These are phyloP conservation scores for Globisporangium cylindrosporum DNA, from an alignment of 352 stramenopile genomes.

Conservation along the genomic window DNA sequence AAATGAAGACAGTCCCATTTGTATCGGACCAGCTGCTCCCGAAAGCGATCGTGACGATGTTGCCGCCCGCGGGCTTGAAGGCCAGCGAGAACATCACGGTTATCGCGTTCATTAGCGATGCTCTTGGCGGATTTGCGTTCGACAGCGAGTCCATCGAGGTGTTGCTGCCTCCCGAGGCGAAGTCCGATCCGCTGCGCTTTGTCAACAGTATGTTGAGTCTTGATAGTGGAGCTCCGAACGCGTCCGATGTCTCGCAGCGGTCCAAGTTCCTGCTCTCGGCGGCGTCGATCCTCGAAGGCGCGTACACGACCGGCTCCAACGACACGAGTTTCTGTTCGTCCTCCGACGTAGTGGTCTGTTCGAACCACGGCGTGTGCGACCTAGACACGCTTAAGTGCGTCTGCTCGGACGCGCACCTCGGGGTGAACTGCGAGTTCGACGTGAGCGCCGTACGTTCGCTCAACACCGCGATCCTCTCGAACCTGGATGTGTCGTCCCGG, in stretches of 20 bases:
- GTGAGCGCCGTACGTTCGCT: constrained; percentile 31
- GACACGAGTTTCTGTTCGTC: background rate
- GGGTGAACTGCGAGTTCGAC: constrained; percentile 36
- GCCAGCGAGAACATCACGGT: constrained; percentile 42
- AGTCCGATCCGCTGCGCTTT: constrained; percentile 35
- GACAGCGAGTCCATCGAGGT: constrained; percentile 39
- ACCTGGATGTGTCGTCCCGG: constrained; percentile 24
- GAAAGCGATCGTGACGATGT: constrained; percentile 32
- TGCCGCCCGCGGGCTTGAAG: constrained; percentile 29
- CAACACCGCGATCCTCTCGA: constrained; percentile 45
- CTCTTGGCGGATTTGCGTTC: constrained; percentile 34
- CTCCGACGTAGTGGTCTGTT: constrained; percentile 20
- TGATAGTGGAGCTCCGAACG: background rate
- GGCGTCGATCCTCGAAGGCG: constrained; percentile 43
- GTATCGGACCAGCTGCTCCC: constrained; percentile 40
- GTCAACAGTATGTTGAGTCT: constrained; percentile 32
- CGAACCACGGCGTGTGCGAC: constrained; percentile 33
- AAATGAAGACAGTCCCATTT: constrained; percentile 31
- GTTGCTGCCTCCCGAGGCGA: constrained; percentile 30
- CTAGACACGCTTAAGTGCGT: constrained; percentile 23
- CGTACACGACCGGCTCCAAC: constrained; percentile 16
- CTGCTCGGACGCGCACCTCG: constrained; percentile 43
- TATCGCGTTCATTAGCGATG: constrained; percentile 55
- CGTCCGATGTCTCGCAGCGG: constrained; percentile 24
- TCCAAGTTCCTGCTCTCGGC: constrained; percentile 39